Conservation (phyloP, 1,284 basidiomycete genomes). For the Ceratobasidium sp. region DNA sequence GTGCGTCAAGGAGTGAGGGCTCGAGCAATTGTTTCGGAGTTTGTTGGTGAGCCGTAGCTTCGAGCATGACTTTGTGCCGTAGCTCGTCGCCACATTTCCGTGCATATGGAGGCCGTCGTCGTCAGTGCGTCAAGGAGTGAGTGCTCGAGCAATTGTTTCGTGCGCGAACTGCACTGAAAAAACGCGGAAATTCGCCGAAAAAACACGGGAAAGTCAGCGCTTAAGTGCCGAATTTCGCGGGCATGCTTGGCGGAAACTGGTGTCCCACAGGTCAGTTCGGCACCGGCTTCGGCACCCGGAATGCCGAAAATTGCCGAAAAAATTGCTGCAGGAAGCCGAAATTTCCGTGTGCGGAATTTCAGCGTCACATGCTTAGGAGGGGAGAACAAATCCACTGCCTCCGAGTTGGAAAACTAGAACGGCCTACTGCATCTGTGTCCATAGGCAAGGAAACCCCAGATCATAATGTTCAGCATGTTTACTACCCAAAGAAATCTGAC, state of each 20-base stretch:
- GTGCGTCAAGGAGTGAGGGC: too few relatives aligned
- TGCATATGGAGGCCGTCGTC: constrained; percentile 37
- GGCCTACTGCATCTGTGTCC: too few relatives aligned
- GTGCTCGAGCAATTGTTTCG: constrained; percentile 6
- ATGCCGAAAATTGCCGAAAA: background rate
- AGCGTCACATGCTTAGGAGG: background rate
- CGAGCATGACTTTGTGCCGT: constrained; percentile 43
- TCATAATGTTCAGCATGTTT: too few relatives aligned
- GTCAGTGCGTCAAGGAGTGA: constrained; percentile 16
- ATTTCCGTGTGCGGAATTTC: background rate
- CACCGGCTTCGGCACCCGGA: background rate
- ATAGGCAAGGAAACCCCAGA: too few relatives aligned
- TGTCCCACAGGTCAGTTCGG: background rate
- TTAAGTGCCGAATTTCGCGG: background rate
- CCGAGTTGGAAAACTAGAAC: too few relatives aligned
- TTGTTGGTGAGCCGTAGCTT: constrained; percentile 83
- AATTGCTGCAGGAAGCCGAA: background rate
- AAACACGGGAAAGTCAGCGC: background rate
- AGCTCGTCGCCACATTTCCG: constrained; percentile 42
- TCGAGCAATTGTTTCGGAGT: too few relatives aligned
- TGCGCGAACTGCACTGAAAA: background rate
- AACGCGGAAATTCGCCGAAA: background rate
- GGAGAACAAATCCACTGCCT: too few relatives aligned
- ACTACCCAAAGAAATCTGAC: too few relatives aligned
- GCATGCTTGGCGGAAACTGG: background rate